Conservation (phyloP, 495 filamentous ascomycete genomes). For the Tuber melanosporum region DNA sequence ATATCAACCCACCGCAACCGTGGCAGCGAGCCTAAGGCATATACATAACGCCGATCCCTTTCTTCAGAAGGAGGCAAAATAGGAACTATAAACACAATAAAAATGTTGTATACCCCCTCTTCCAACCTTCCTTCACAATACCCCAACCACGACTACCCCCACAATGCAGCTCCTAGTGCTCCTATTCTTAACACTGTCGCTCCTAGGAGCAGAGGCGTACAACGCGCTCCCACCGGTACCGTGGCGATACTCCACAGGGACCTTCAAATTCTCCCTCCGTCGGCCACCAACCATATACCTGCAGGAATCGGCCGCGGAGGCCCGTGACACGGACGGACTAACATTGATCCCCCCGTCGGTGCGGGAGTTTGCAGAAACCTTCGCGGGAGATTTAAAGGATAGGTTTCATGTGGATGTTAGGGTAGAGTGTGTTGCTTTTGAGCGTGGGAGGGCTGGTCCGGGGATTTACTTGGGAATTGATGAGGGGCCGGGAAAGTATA, state of each 20-base stretch:
- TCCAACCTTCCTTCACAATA: not conserved
- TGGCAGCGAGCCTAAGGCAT: not conserved
- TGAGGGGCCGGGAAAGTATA: slow-evolving; percentile 35
- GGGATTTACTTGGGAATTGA: slow-evolving; percentile 44
- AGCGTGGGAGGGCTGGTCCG: slow-evolving; percentile 33
- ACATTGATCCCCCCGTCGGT: slow-evolving; percentile 52
- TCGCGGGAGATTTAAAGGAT: slow-evolving; percentile 46
- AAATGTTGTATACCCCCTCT: not conserved
- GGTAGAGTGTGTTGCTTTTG: slow-evolving; percentile 25
- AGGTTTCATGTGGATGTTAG: slow-evolving; percentile 42
- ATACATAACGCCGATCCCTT: not conserved
- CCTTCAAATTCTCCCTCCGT: slow-evolving; percentile 8
- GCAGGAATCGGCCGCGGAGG: slow-evolving; percentile 6
- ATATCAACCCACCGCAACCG: not conserved
- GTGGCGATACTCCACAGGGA: slow-evolving; percentile 9
- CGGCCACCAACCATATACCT: slow-evolving; percentile 20
- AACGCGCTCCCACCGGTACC: slow-evolving; percentile 18
- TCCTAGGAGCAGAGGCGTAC: slow-evolving; percentile 7
- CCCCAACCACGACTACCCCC: not conserved
- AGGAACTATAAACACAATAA: not conserved
- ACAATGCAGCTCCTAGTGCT: not conserved
- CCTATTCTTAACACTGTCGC: not conserved
- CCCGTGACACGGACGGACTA: slow-evolving; percentile 45
- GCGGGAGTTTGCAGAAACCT: slow-evolving; percentile 48
- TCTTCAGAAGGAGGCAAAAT: not conserved